Base-by-base conservation (phyloP, 345 rosid genomes). In the Salix brachista region DNA sequence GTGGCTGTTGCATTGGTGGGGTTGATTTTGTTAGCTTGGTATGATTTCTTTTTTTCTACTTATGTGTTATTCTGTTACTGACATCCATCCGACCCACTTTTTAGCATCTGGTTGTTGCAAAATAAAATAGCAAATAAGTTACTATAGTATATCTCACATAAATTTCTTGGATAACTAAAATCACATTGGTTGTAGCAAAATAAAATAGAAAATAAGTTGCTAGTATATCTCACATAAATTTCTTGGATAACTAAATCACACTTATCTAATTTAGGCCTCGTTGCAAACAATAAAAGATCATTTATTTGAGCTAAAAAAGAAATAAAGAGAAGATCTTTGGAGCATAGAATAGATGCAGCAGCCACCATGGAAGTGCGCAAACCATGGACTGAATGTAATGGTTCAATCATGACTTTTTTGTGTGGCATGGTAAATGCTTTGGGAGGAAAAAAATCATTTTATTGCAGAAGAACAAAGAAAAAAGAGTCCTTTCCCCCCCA, bases 21-120 rank as follows among this genome's bases (percentile, higher is more conserved):
- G 85, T 95, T 67, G 91, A 93, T 85, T 90, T 93, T 80, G 80
- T 95, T 80, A 90, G 92, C 77, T 71, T 95, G 97, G 97, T 95
- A 91, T 60, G 81, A 4, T 19, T 50, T 26, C 79, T 56, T 36
- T 44, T 65, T 69, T 69, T 10, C 48, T 30, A 7, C 12, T 4
- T 50, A 5, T 50, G 8, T 7, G 18, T 50, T 50, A 7, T 18
- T 50, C 56, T 17, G 56, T 50, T 48, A 18, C 56, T 50, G 21
- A 50, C 18, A 50, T 50, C 56, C 56, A 50, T 18, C 56, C 18
- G 8, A 1, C 21, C n/a, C 21, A 17, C 34, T 32, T 39, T 8
- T 30, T 9, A n/a, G 46, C 77, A 42, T 65, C 12, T 8, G 4
- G 16, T 25, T 74, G 34, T n/a, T 0, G 32, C 26, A 34, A 11